phyloP scores from a whole-genome alignment of 2,329 filamentous ascomycete genomes.

The Hypocrella siamensis region DNA sequence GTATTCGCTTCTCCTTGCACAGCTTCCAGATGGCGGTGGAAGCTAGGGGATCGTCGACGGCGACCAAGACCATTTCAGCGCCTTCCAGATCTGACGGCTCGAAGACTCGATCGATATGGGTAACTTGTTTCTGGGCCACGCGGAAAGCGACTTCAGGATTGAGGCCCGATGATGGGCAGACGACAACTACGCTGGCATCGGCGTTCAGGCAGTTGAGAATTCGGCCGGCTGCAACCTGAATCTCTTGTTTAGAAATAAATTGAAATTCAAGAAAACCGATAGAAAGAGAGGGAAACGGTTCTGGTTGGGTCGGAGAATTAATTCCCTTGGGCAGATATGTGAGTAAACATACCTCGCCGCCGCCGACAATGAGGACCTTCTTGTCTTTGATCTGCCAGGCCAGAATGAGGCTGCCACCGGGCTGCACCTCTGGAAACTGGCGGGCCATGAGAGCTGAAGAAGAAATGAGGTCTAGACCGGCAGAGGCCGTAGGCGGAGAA shows the following conservation, averaged over 20 bases:
- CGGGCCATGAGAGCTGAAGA: slow-evolving; percentile 15
- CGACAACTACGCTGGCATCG: slow-evolving; percentile 76
- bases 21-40: slow-evolving; percentile 85
- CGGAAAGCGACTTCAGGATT: slow-evolving; percentile 81
- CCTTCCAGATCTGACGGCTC: slow-evolving; percentile 72
- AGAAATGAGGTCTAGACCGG: not conserved
- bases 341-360: slow-evolving; percentile 59
- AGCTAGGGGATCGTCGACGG: slow-evolving; percentile 85
- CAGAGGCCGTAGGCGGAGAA: not conserved
- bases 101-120: slow-evolving; percentile 71
- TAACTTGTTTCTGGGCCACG: slow-evolving; percentile 57
- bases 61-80: slow-evolving; percentile 77
- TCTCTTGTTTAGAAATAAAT: too few relatives aligned
- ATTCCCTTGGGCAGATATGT: slow-evolving; percentile 3
- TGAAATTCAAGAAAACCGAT: too few relatives aligned
- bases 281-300: too few relatives aligned
- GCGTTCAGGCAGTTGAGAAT: slow-evolving; percentile 92
- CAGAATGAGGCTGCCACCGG: slow-evolving; percentile 82
- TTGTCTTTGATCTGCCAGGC: slow-evolving; percentile 92
- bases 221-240: slow-evolving; percentile 89
- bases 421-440: slow-evolving; percentile 65
- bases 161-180: slow-evolving; percentile 65
- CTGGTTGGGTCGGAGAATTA: too few relatives aligned
- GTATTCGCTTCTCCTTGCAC: slow-evolving; percentile 70
- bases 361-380: slow-evolving; percentile 80